Base-by-base conservation (phyloP, 768 basidiomycete genomes). In the Xerocomellus dryophilus region DNA sequence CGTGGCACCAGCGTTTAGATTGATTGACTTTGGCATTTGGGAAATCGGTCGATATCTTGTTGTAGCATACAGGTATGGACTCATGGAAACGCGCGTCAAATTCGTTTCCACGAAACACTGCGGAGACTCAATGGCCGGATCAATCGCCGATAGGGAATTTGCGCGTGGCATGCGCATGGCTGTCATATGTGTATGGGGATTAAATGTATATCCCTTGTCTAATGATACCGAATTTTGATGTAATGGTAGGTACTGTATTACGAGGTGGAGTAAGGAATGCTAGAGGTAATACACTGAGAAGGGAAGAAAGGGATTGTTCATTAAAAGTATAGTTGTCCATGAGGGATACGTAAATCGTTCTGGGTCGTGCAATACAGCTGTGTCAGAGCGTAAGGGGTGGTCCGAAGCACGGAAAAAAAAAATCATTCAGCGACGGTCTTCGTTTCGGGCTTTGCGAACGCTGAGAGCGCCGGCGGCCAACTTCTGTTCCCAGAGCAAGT, bases 401-500 rank as follows among this genome's bases (percentile, higher is more conserved):
- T 43, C 18, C 39, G 9, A 43, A 25, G 17, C 31, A 42, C 50
- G 20, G 38, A 25, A 11, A 14, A 25, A 41, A 17, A 40, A 27
- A 23, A 25, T n/a, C 7, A 25, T 57, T 66, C 53, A 76, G 14
- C 32, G 75, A 53, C 73, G 75, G 47, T 76, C 75, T 42, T 74
- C 75, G 41, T 61, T 63, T 23, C 73, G 66, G 39, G 67, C 65
- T 51, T 71, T 77, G 54, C 69, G 71, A 41, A 66, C 58, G 47
- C 62, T 68, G 36, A 76, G 63, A 12, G 66, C 65, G 15, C 78
- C 77, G 2, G 73, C 59, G 2, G 69, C 66, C 14, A 73, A 76
- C 64, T 80, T 81, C 47, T 79, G 77, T 60, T 89, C 85, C 88
- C 89, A 91, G 20, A 66, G 50, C 18, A 66, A 64, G 40, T 80